phyloP scores from a whole-genome alignment of 345 rosid species.

The Populus tremula region DNA sequence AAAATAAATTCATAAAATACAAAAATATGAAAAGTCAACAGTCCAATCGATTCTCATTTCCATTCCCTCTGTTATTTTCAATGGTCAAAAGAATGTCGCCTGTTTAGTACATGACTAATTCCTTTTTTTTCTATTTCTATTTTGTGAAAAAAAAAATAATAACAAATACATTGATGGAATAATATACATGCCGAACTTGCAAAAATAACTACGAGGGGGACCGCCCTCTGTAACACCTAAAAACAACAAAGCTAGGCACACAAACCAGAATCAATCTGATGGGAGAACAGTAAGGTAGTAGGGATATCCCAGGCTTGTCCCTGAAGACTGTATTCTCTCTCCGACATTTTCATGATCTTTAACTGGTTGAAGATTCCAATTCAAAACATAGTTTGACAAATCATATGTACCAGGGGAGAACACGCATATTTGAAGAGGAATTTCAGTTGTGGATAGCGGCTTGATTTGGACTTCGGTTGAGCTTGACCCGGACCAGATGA shows the following conservation, averaged over 20 bases:
- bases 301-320: slow-evolving; percentile 71
- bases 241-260: slow-evolving; percentile 5
- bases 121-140: slow-evolving; percentile 20
- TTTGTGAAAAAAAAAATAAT: slow-evolving; percentile 4
- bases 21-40: not conserved
- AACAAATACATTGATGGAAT: slow-evolving; percentile 15
- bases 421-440: slow-evolving; percentile 66
- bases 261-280: slow-evolving; percentile 30
- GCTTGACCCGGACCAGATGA: slow-evolving; percentile 81
- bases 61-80: slow-evolving; percentile 6
- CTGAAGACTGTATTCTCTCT: slow-evolving; percentile 39
- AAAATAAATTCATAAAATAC: too few species aligned
- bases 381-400: slow-evolving; percentile 67
- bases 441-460: slow-evolving; percentile 52
- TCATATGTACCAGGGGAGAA: slow-evolving; percentile 78
- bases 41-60: not conserved
- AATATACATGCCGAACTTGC: slow-evolving; percentile 29
- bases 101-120: slow-evolving; percentile 14
- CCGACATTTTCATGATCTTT: slow-evolving; percentile 28
- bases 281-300: slow-evolving; percentile 64
- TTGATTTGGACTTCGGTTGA: slow-evolving; percentile 50
- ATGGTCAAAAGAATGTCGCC: slow-evolving; percentile 15
- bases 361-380: slow-evolving; percentile 49
- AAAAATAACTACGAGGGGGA: slow-evolving; percentile 19
- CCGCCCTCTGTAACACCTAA: not conserved